Evolutionary conservation across 495 filamentous ascomycete species (phyloP).

Genomic region (Aspergillus nidulans): DNA sequence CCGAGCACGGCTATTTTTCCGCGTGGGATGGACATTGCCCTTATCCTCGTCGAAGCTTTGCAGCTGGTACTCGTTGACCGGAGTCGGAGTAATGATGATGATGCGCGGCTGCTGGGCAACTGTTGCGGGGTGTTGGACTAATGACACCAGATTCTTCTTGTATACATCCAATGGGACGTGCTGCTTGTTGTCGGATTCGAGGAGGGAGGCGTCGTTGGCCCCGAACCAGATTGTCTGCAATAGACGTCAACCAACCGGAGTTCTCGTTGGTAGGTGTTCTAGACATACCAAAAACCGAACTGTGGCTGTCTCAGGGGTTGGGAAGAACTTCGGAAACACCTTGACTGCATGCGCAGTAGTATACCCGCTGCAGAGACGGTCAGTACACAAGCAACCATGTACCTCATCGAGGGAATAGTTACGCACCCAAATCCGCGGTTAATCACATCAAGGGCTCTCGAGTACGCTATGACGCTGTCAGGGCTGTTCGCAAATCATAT

Average conservation of each 20-base stretch:
- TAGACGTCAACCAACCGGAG: not conserved
- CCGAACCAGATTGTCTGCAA: conserved; percentile 74
- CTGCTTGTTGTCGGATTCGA: conserved; percentile 50
- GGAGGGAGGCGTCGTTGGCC: conserved; percentile 78
- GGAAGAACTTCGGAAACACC: conserved; percentile 56
- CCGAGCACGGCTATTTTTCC: conserved; percentile 61
- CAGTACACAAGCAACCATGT: not conserved
- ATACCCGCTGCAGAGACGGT: conserved; percentile 51
- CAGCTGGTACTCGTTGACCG: conserved; percentile 71
- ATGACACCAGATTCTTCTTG: conserved; percentile 62
- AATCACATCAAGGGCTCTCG: conserved; percentile 61
- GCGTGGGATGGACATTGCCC: conserved; percentile 45
- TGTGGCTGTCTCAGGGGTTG: conserved; percentile 47
- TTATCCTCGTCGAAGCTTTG: conserved; percentile 48
- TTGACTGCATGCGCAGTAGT: conserved; percentile 60
- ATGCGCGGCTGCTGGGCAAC: conserved; percentile 66
- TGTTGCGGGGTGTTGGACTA: conserved; percentile 65
- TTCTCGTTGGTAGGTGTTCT: not conserved
- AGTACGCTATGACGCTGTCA: conserved; percentile 45
- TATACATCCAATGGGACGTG: conserved; percentile 71
- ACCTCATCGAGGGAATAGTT: not conserved
- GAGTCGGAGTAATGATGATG: conserved; percentile 73
- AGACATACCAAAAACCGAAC: conserved; percentile 60
- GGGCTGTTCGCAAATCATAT: not conserved
- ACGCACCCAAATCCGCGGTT: conserved; percentile 61